Percentiles rank a stretch among this genome's conserved stretches.
Evolutionary conservation across 805 yeast species (phyloP).

Genomic region (Candida glaebosa): DNA sequence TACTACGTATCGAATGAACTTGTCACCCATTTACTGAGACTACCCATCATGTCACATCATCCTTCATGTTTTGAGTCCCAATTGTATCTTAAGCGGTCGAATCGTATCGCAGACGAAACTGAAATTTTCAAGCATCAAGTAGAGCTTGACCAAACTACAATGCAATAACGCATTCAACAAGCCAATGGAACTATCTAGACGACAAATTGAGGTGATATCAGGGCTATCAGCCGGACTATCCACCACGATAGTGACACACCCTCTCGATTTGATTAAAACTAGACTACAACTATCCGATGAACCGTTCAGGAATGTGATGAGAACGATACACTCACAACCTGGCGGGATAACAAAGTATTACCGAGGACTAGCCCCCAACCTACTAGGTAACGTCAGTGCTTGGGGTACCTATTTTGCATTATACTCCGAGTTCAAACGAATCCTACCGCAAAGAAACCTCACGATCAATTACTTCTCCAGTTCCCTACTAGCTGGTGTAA

Average conservation of each 20-base stretch:
- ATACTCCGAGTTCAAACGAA: constrained; percentile 57
- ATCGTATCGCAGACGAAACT: background rate
- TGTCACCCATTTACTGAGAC: no score
- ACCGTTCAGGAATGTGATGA: background rate
- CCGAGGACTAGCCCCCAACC: constrained; percentile 76
- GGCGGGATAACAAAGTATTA: constrained; percentile 41
- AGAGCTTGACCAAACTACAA: background rate
- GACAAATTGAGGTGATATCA: constrained; percentile 56
- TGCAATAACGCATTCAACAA: background rate
- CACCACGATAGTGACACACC: constrained; percentile 82
- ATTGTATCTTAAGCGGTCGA: no score
- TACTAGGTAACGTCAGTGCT: constrained; percentile 78
- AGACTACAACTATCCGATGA: constrained; percentile 62
- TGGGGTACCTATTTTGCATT: constrained; percentile 88
- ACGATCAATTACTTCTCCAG: constrained; percentile 32
- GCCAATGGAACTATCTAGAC: constrained; percentile 7
- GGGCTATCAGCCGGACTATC: constrained; percentile 80
- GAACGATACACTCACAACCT: constrained; percentile 11
- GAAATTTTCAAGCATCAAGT: background rate
- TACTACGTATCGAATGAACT: no score
- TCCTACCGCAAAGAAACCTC: constrained; percentile 11
- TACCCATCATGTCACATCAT: no score
- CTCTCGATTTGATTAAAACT: constrained; percentile 81
- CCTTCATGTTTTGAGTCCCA: no score
- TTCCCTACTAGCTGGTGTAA: constrained; percentile 58